A percentile compares a stretch with the other conserved stretches of the same genome.
phyloP scores from a whole-genome alignment of 73 alveolate genomes.

The Blepharisma stoltei region DNA sequence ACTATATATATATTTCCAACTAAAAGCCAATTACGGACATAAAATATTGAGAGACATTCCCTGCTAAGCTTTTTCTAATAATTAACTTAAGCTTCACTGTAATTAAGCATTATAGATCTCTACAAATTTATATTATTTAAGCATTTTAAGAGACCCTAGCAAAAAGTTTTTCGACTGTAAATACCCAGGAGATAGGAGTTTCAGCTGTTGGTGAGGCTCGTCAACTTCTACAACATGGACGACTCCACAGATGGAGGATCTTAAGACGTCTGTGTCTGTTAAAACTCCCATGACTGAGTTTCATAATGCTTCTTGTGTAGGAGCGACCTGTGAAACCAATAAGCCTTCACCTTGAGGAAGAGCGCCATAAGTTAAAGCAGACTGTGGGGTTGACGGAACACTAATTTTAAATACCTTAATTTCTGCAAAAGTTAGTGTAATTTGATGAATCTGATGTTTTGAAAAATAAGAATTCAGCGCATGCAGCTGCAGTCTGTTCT shows the following conservation, averaged over 20 bases:
- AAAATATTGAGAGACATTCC: no score
- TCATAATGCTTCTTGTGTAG: not conserved
- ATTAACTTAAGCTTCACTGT: no score
- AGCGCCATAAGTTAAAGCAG: conserved; percentile 57
- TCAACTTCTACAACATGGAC: conserved; percentile 29
- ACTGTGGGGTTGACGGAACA: conserved; percentile 37
- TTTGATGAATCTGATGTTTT: conserved; percentile 36
- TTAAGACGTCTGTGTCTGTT: not conserved
- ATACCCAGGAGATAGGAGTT: not conserved
- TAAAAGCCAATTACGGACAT: no score
- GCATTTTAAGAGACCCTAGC: conserved; percentile 8
- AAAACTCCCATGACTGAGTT: conserved; percentile 26
- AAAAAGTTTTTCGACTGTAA: conserved; percentile 3
- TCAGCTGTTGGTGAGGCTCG: not conserved
- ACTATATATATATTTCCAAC: no score
- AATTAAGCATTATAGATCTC: no score
- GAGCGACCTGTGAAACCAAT: not conserved
- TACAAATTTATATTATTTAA: not conserved
- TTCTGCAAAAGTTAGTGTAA: conserved; percentile 37
- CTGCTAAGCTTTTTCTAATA: no score
- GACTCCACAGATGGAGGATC: not conserved
- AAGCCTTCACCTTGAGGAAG: conserved; percentile 30
- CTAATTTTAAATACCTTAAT: conserved; percentile 38
- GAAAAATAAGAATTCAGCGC: conserved; percentile 28
- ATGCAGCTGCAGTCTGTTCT: conserved; percentile 29